Evolutionary conservation across 2,329 filamentous ascomycete genomes (phyloP).

Genomic region (Penicillium italicum): DNA sequence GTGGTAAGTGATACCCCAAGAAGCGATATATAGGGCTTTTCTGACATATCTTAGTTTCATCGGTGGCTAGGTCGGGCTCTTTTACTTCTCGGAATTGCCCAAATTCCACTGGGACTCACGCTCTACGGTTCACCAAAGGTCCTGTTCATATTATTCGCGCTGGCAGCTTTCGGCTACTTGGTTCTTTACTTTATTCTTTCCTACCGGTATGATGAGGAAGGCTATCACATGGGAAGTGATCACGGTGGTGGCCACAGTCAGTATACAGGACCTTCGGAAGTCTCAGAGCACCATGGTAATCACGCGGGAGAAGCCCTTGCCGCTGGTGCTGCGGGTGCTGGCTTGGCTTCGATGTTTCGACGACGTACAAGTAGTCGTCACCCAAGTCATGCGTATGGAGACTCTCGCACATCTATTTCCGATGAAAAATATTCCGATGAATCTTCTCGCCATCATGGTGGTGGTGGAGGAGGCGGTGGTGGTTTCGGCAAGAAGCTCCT

Average conservation of each 20-base stretch:
- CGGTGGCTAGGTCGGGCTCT: conserved; percentile 80
- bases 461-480: conserved; percentile 31
- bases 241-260: conserved; percentile 60
- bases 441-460: conserved; percentile 32
- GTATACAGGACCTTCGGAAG: conserved; percentile 49
- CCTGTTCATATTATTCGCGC: conserved; percentile 78
- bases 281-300: conserved; percentile 45
- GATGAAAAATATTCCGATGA: conserved; percentile 65
- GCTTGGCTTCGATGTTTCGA: conserved; percentile 52
- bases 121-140: conserved; percentile 85
- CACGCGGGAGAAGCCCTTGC: conserved; percentile 48
- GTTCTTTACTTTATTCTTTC: conserved; percentile 75
- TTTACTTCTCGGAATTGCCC: conserved; percentile 76
- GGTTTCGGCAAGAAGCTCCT: conserved; percentile 61
- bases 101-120: conserved; percentile 83
- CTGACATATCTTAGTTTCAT: conserved; percentile 64
- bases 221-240: conserved; percentile 51
- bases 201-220: conserved; percentile 58
- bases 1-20: conserved; percentile 43
- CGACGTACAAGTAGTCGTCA: conserved; percentile 43
- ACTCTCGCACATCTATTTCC: conserved; percentile 55
- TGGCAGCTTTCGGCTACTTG: conserved; percentile 72
- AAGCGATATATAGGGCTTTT: not conserved
- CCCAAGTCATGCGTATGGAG: conserved; percentile 43
- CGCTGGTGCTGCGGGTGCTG: conserved; percentile 54